Base-by-base conservation (phyloP, 768 basidiomycete species). In the Trichaptum fuscoviolaceum region DNA sequence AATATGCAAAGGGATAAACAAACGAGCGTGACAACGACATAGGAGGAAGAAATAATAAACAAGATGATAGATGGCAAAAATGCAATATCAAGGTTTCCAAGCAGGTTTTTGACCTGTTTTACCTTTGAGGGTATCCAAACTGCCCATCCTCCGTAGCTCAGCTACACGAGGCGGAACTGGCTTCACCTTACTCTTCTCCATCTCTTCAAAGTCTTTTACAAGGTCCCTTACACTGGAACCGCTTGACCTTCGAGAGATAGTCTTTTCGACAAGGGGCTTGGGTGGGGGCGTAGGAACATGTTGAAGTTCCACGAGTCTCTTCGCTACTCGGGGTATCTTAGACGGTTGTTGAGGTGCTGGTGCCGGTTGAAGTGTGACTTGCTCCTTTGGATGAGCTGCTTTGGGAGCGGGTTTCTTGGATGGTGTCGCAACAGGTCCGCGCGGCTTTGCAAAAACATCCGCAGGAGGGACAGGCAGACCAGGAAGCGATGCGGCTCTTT, bases 161-260 rank as follows among this genome's bases (percentile, higher is more conserved):
- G 75, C 77, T 9, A 76, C 74, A 66, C 79, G 81, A 73, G 71
- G 74, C 65, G 76, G 74, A 65, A 76, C 73, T 72, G 75, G 74
- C 72, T 78, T 63, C 58, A 71, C 67, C 64, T 63, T 73, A 62
- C 71, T 71, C 72, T 80, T 75, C 24, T 79, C 77, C 70, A 80
- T 59, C 66, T 70, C 74, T 75, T 92, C 90, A 70, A 87, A 93
- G 34, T 79, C 82, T 73, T 76, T 81, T 63, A 92, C 85, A 64
- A 93, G 73, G 63, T 92, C 90, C 75, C 83, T 90, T 66, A 93
- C 91, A 70, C 89, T 91, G 63, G 83, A 81, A 17, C 84, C 85
- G 70, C 91, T 90, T 67, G 84, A 86, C 71, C 87, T 79, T 66
- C 90, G 77, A 20, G 42, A 52, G 20, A 52, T 52, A 52, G 42